phyloP scores from a whole-genome alignment of 2,329 filamentous ascomycete genomes.

The Epichloe coenophiala region DNA sequence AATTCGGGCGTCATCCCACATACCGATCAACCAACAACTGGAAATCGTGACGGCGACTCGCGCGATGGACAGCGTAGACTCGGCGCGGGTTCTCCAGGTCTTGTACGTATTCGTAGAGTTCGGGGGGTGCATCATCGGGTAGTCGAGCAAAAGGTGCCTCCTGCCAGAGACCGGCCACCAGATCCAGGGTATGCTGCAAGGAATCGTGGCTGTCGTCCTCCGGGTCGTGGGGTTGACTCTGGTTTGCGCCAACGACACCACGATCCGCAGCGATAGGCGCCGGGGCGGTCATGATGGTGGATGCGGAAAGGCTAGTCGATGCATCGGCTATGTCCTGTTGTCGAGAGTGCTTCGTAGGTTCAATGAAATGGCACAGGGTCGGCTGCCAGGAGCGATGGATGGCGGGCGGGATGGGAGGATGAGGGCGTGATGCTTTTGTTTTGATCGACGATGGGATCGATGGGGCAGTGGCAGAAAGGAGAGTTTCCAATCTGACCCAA shows the following conservation, averaged over 20 bases:
- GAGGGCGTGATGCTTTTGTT: neutral
- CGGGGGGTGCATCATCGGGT: constrained; percentile 45
- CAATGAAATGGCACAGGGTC: neutral
- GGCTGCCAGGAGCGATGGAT: neutral
- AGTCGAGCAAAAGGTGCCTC: constrained; percentile 42
- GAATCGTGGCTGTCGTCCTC: constrained; percentile 5
- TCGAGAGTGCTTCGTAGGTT: neutral
- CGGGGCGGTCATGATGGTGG: constrained; percentile 7
- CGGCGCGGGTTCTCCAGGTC: constrained; percentile 48
- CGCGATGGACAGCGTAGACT: constrained; percentile 47
- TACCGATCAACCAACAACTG: constrained; percentile 57
- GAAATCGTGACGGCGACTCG: constrained; percentile 48
- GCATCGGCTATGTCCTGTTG: constrained; percentile 1
- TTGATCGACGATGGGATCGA: neutral
- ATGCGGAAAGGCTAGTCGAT: neutral
- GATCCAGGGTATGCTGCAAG: constrained; percentile 25
- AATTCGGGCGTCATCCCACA: constrained; percentile 9
- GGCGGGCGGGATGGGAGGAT: neutral
- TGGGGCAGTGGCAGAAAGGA: neutral
- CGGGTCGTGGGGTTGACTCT: neutral
- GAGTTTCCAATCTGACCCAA: neutral
- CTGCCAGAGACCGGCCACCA: constrained; percentile 47
- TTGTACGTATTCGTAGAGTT: constrained; percentile 40
- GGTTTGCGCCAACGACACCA: constrained; percentile 3
- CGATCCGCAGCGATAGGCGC: constrained; percentile 4